These are phyloP conservation scores for Halteria grandinella DNA, from an alignment of 73 alveolate species.

Conservation along the genomic window DNA sequence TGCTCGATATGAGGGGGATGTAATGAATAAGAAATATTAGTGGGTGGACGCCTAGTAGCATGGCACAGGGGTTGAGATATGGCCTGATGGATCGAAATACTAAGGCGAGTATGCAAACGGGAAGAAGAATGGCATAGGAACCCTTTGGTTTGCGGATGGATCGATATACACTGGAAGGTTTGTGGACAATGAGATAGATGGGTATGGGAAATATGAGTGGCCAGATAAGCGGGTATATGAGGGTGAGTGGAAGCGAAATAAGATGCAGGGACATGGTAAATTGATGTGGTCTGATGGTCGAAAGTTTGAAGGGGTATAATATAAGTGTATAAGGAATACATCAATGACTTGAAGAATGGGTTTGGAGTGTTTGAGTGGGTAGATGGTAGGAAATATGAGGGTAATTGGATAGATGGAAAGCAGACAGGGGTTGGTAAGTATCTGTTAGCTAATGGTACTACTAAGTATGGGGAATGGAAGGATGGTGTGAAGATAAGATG, in stretches of 20 bases:
- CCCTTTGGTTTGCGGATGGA: constrained; percentile 62
- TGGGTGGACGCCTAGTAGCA: constrained; percentile 72
- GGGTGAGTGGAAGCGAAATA: constrained; percentile 69
- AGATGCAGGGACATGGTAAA: constrained; percentile 63
- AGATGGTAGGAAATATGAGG: constrained; percentile 63
- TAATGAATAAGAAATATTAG: constrained; percentile 19
- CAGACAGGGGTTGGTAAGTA: constrained; percentile 51
- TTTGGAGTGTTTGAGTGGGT: constrained; percentile 58
- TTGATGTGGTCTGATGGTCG: constrained; percentile 81
- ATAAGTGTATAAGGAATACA: constrained; percentile 34
- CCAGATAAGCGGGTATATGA: constrained; percentile 53
- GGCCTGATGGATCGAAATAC: constrained; percentile 86
- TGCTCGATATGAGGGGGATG: constrained; percentile 71
- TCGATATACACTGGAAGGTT: constrained; percentile 66
- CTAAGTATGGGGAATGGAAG: constrained; percentile 59
- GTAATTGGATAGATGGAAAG: constrained; percentile 60
- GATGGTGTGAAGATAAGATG: constrained; percentile 60
- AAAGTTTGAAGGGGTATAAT: constrained; percentile 70
- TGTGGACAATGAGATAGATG: constrained; percentile 53
- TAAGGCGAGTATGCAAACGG: constrained; percentile 81
- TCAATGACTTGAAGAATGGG: constrained; percentile 55
- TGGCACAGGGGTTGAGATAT: constrained; percentile 80
- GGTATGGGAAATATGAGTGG: constrained; percentile 60
- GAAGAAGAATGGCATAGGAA: constrained; percentile 77
- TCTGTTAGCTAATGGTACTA: constrained; percentile 43